Base-by-base conservation (phyloP, 2,329 filamentous ascomycete species). In the Scedosporium apiospermum region DNA sequence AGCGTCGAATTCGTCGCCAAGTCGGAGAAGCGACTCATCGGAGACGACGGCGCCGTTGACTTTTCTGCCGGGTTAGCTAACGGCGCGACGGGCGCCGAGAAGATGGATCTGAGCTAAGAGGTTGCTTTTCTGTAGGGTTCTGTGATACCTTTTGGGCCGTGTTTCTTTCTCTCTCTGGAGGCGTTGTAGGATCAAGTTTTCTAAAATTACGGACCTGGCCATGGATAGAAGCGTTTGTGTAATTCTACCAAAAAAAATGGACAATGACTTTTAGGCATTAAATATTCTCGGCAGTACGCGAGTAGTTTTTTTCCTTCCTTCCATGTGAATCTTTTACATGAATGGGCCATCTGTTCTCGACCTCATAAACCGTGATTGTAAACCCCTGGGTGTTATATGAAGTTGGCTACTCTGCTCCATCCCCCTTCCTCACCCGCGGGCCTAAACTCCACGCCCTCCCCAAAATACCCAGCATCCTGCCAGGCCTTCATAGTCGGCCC, bases 381-480 rank as follows among this genome's bases (percentile, higher is more conserved):
- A 62, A 57, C 53, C 3, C 23, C 59, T 18, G 21, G 3, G 21
- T 58, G 53, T 80, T 72, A 84, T 67, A 77, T 74, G 73, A 87
- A 88, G 60, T 71, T 72, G 46, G 76, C 78, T 16, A 77, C 72
- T 60, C 74, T 74, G 63, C 70, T 80, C 87, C 87, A 89, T 10
- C 74, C 73, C 23, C 74, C 78, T 26, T 82, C 80, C 57, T 81
- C 78, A 10, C 82, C 84, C 6, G 77, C 82, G 64, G 75, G 78
- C 66, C 86, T 82, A 69, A 93, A 93, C 71, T 93, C 93, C 26
- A 96, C 91, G 0, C 90, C 91, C 66, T 95, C 88, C 12, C 87
- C 89, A 75, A 99, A 99, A 72, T 98, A 98, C 2, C 95, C 95
- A 26, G 91, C 91, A 65, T 90, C 86, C 67, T 89, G 86, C 95